Evolutionary conservation across 2,329 filamentous ascomycete genomes (phyloP).

Genomic region (Samsoniella hepiali): DNA sequence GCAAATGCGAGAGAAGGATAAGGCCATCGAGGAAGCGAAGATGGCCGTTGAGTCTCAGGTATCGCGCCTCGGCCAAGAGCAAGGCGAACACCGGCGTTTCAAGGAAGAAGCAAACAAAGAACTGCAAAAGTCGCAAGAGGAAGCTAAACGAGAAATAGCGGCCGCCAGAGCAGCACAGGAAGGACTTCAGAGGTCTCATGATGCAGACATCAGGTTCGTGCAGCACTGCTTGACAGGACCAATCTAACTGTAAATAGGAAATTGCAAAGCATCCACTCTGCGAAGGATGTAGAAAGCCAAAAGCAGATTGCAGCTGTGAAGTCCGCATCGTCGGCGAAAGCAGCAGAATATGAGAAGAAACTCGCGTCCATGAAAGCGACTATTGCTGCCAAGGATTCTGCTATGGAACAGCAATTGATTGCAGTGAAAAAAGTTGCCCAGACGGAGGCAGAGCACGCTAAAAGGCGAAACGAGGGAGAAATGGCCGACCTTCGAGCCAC

Average conservation of each 20-base stretch:
- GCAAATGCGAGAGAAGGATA: slow-evolving; percentile 71
- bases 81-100: slow-evolving; percentile 65
- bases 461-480: slow-evolving; percentile 55
- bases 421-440: slow-evolving; percentile 47
- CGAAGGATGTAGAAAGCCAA: slow-evolving; percentile 30
- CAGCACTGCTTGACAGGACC: neutral
- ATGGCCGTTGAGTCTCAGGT: slow-evolving; percentile 46
- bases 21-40: slow-evolving; percentile 46
- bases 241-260: slow-evolving; percentile 27
- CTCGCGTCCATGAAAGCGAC: slow-evolving; percentile 6
- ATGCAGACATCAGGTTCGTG: slow-evolving; percentile 57
- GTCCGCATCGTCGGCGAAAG: slow-evolving; percentile 26
- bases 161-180: slow-evolving; percentile 56
- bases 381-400: slow-evolving; percentile 24
- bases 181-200: slow-evolving; percentile 65
- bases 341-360: slow-evolving; percentile 35
- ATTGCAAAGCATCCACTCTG: slow-evolving; percentile 32
- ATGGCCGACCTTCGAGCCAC: slow-evolving; percentile 60
- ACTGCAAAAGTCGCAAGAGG: slow-evolving; percentile 32
- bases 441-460: slow-evolving; percentile 47
- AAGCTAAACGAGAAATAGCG: slow-evolving; percentile 44
- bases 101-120: slow-evolving; percentile 57
- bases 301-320: slow-evolving; percentile 25
- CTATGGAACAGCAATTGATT: slow-evolving; percentile 41
- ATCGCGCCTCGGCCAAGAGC: slow-evolving; percentile 65